These are phyloP conservation scores for Fusarium burgessii DNA, from an alignment of 2,329 filamentous ascomycete species.

Conservation along the genomic window DNA sequence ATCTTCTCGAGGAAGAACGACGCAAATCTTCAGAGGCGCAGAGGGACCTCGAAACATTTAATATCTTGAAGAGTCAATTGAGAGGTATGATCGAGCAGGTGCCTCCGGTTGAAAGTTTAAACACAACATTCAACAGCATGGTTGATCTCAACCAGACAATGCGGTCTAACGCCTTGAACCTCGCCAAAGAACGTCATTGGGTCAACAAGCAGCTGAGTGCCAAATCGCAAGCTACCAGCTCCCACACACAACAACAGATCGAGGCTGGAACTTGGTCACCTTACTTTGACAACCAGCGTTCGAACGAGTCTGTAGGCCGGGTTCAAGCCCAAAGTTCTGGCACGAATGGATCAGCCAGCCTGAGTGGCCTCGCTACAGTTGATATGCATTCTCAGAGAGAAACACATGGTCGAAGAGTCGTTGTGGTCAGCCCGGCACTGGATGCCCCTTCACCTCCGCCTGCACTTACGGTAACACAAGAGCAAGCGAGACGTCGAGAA, in stretches of 20 bases:
- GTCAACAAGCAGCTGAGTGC: slow-evolving; percentile 42
- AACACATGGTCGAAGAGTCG: slow-evolving; percentile 46
- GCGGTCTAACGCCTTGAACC: slow-evolving; percentile 47
- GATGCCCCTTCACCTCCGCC: slow-evolving; percentile 37
- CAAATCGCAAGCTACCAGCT: background rate
- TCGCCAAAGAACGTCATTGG: slow-evolving; percentile 49
- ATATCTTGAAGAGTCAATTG: slow-evolving; percentile 43
- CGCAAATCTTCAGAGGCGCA: too few species aligned
- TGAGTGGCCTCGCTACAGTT: background rate
- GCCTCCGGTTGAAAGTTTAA: slow-evolving; percentile 43
- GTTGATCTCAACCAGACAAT: slow-evolving; percentile 46
- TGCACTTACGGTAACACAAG: slow-evolving; percentile 52
- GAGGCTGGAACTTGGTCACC: background rate
- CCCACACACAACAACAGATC: background rate
- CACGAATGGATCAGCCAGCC: background rate
- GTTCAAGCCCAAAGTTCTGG: background rate
- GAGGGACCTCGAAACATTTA: too few species aligned
- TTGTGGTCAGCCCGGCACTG: slow-evolving; percentile 49
- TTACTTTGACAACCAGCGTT: background rate
- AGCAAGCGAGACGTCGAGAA: slow-evolving; percentile 52
- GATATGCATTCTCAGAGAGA: slow-evolving; percentile 12
- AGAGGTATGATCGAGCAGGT: slow-evolving; percentile 40
- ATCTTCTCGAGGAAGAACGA: slow-evolving; percentile 29
- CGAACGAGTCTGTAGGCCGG: background rate
- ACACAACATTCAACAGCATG: slow-evolving; percentile 45